phyloP scores from a whole-genome alignment of 1,284 basidiomycete genomes.

The Acaromyces ingoldii region DNA sequence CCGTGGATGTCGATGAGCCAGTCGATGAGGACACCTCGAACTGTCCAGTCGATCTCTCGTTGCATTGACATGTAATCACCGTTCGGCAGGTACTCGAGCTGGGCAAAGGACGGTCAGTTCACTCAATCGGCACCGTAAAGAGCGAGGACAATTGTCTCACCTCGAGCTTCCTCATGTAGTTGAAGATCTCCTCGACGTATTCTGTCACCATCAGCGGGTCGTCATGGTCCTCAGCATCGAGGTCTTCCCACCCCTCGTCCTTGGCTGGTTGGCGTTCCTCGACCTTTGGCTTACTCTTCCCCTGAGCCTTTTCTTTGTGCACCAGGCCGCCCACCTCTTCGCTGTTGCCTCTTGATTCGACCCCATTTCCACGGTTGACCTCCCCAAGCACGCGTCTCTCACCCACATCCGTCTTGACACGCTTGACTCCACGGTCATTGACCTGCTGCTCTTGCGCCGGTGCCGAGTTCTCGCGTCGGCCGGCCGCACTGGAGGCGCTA shows the following conservation, averaged over 20 bases:
- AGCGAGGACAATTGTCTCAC: constrained; percentile 51
- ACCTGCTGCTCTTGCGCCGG: constrained; percentile 15
- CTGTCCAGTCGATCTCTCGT: constrained; percentile 46
- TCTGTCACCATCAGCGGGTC: constrained; percentile 96
- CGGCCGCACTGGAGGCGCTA: too few relatives aligned
- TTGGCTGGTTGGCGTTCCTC: constrained; percentile 36
- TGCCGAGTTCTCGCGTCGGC: too few relatives aligned
- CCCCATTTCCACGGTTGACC: constrained; percentile 21
- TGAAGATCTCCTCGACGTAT: constrained; percentile 89
- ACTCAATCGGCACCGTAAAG: background rate
- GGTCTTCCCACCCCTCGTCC: constrained; percentile 68
- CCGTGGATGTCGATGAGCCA: constrained; percentile 96
- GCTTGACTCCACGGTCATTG: constrained; percentile 9
- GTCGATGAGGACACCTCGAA: constrained; percentile 82
- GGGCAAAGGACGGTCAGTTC: background rate
- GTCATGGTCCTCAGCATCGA: constrained; percentile 87
- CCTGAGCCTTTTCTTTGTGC: background rate
- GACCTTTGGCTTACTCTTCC: background rate
- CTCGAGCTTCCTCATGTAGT: constrained; percentile 74
- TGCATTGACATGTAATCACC: constrained; percentile 46
- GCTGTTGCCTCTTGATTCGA: background rate
- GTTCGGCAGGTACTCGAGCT: constrained; percentile 43
- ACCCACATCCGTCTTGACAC: constrained; percentile 10
- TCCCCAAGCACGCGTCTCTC: constrained; percentile 15
- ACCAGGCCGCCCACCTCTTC: background rate